Evolutionary conservation across 1,284 basidiomycete genomes (phyloP).

Genomic region (Omphalotus olearius): DNA sequence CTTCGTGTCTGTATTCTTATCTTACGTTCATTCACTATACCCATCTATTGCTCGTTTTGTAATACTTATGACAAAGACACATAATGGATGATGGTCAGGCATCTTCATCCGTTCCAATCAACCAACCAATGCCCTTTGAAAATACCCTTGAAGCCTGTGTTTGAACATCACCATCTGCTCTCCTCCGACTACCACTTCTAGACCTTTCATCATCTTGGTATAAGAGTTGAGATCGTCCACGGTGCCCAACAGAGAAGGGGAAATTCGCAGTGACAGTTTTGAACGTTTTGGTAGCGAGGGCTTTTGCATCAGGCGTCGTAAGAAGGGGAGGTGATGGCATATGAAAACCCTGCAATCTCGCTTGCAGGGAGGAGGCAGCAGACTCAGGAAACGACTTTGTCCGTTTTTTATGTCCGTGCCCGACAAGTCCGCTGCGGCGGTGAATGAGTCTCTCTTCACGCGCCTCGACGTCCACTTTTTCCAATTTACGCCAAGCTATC

Average conservation of each 20-base stretch:
- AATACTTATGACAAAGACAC: too few relatives aligned
- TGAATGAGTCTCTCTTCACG: constrained; percentile 39
- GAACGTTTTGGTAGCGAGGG: constrained; percentile 70
- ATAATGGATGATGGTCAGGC: constrained; percentile 6
- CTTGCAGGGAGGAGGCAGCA: constrained; percentile 48
- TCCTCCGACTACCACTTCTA: constrained; percentile 36
- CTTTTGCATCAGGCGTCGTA: constrained; percentile 68
- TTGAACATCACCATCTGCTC: constrained; percentile 55
- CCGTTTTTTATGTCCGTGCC: constrained; percentile 21
- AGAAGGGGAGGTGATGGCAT: constrained; percentile 62
- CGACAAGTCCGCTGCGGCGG: constrained; percentile 23
- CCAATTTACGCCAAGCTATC: constrained; percentile 64
- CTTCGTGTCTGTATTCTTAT: constrained; percentile 9
- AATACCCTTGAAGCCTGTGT: constrained; percentile 68
- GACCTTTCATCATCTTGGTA: constrained; percentile 34
- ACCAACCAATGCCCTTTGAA: constrained; percentile 82
- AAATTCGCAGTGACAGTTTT: constrained; percentile 75
- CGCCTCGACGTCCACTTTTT: constrained; percentile 54
- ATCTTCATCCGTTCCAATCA: constrained; percentile 74
- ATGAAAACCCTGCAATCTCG: constrained; percentile 57
- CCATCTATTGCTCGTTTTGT: neutral
- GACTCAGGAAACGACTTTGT: constrained; percentile 20
- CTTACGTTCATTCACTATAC: neutral
- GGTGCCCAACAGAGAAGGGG: constrained; percentile 55
- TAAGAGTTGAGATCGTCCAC: constrained; percentile 41